Percentiles rank a stretch among this genome's conserved stretches.
Conservation (phyloP, 371 early-diverging fungal species). For the Choanephora cucurbitarum region DNA sequence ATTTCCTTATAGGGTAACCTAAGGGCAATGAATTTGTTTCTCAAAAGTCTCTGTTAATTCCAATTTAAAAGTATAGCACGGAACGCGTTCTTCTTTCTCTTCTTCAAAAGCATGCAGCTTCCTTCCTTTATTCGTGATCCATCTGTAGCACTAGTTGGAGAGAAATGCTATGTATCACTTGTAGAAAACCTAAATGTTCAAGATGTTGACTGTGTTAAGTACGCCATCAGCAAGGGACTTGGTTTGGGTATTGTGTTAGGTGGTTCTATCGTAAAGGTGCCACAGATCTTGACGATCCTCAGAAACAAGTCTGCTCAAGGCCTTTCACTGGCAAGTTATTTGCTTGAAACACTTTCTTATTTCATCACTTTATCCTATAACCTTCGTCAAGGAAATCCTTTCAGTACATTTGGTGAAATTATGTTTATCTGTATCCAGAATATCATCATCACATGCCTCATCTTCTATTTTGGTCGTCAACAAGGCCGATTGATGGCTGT, state of each 20-base stretch:
- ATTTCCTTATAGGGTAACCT: too few species aligned
- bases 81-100: not conserved
- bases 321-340: constrained; percentile 71
- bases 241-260: constrained; percentile 89
- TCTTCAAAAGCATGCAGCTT: constrained; percentile 28
- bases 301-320: constrained; percentile 72
- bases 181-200: constrained; percentile 63
- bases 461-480: constrained; percentile 61
- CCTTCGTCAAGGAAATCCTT: constrained; percentile 76
- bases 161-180: constrained; percentile 64
- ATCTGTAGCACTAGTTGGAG: constrained; percentile 64
- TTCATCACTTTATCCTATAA: constrained; percentile 84
- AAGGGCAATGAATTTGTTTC: too few species aligned
- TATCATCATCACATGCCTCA: constrained; percentile 72
- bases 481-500: constrained; percentile 32
- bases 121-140: constrained; percentile 58
- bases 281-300: constrained; percentile 91
- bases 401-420: constrained; percentile 90
- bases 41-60: too few species aligned
- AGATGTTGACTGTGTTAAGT: constrained; percentile 76
- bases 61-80: not conserved
- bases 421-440: constrained; percentile 82
- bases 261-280: constrained; percentile 88
- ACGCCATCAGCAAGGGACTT: constrained; percentile 81
- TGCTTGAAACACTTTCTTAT: constrained; percentile 82